Percentiles rank a stretch among this genome's conserved stretches.
phyloP scores from a whole-genome alignment of 805 yeast genomes.

The Candida nanaspora region DNA sequence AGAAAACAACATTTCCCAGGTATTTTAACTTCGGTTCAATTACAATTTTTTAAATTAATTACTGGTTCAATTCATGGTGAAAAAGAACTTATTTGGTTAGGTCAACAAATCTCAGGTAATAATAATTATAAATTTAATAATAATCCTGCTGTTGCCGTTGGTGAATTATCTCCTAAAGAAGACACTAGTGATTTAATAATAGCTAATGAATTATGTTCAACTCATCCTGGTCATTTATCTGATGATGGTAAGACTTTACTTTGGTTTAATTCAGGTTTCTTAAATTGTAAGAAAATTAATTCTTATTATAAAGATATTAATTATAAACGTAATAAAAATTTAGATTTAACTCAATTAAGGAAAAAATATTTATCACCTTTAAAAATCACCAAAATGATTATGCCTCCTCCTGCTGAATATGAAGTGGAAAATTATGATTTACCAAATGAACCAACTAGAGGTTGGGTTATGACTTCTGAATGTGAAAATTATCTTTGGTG shows the following conservation, averaged over 20 bases:
- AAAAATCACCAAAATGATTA: slow-evolving; percentile 36
- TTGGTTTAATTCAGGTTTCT: slow-evolving; percentile 70
- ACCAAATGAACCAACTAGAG: slow-evolving; percentile 39
- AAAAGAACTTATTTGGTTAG: slow-evolving; percentile 73
- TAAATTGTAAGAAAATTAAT: slow-evolving; percentile 44
- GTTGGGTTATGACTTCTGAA: slow-evolving; percentile 48
- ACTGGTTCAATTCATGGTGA: slow-evolving; percentile 65
- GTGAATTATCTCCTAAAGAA: slow-evolving; percentile 27
- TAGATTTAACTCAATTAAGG: slow-evolving; percentile 23
- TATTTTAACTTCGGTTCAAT: slow-evolving; percentile 32
- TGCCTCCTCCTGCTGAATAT: slow-evolving; percentile 46
- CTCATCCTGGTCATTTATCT: slow-evolving; percentile 55
- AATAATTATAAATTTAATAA: slow-evolving; percentile 43
- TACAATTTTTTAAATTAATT: slow-evolving; percentile 36
- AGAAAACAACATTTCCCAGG: slow-evolving; percentile 43
- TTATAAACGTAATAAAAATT: slow-evolving; percentile 20
- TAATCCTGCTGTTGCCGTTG: slow-evolving; percentile 52
- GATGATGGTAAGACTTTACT: slow-evolving; percentile 44
- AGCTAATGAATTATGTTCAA: slow-evolving; percentile 45
- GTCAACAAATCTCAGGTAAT: slow-evolving; percentile 51
- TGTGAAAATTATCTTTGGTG: slow-evolving; percentile 56
- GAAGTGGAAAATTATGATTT: slow-evolving; percentile 25
- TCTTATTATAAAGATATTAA: slow-evolving; percentile 32
- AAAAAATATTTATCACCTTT: slow-evolving; percentile 33
- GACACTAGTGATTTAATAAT: slow-evolving; percentile 15